phyloP scores from a whole-genome alignment of 2,329 filamentous ascomycete species.

The Aspergillus phoenicis region DNA sequence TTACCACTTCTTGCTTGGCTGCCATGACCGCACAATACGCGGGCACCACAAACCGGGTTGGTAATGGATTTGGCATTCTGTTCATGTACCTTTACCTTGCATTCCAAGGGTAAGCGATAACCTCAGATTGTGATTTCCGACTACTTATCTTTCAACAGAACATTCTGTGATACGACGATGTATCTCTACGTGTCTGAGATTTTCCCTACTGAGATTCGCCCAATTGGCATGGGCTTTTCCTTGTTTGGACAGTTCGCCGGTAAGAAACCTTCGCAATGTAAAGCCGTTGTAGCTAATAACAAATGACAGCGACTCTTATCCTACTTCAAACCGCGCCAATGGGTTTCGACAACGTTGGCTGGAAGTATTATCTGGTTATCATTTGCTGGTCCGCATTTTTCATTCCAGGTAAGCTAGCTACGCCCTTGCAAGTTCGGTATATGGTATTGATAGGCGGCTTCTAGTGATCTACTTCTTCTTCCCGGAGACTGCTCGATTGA shows the following conservation, averaged over 20 bases:
- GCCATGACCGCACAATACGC: constrained; percentile 43
- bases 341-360: constrained; percentile 49
- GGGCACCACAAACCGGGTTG: constrained; percentile 43
- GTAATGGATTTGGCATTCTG: constrained; percentile 46
- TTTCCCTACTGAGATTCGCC: constrained; percentile 54
- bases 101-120: constrained; percentile 47
- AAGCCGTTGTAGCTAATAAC: not conserved
- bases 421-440: not conserved
- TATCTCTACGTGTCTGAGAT: constrained; percentile 52
- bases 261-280: constrained; percentile 6
- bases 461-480: constrained; percentile 50
- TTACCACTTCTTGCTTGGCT: constrained; percentile 45
- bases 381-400: constrained; percentile 49
- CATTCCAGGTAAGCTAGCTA: constrained; percentile 36
- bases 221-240: constrained; percentile 56
- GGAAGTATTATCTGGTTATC: constrained; percentile 56
- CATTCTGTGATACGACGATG: constrained; percentile 51
- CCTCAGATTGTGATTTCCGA: no score
- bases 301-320: constrained; percentile 46
- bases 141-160: constrained; percentile 28
- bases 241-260: constrained; percentile 54
- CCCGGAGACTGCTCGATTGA: constrained; percentile 47
- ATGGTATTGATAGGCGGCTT: constrained; percentile 10
- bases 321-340: constrained; percentile 52
- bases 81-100: constrained; percentile 52